Conservation (phyloP, 768 basidiomycete species). For the Porphyrellus cyaneotinctus region DNA sequence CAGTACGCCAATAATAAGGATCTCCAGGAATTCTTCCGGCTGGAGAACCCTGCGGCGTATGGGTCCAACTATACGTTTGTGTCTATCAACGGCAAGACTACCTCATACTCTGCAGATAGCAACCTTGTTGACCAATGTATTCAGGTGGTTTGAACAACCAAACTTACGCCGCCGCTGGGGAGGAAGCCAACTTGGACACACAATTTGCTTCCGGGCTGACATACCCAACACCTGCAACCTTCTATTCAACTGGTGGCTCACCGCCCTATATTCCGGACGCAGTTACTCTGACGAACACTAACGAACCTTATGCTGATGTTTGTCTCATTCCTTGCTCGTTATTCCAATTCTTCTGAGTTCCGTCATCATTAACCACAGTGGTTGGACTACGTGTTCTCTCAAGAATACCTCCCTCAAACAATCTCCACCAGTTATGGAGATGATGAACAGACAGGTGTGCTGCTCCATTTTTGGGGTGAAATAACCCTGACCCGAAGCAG, state of each 20-base stretch:
- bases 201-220: conserved; percentile 66
- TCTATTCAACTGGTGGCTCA: conserved; percentile 58
- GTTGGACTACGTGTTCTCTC: conserved; percentile 54
- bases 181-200: conserved; percentile 64
- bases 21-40: conserved; percentile 46
- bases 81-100: conserved; percentile 48
- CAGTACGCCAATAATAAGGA: conserved; percentile 53
- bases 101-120: not conserved
- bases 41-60: conserved; percentile 45
- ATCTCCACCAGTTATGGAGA: conserved; percentile 76
- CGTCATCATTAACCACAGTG: conserved; percentile 38
- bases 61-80: conserved; percentile 50
- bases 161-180: conserved; percentile 46
- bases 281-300: conserved; percentile 36
- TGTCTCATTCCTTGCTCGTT: conserved; percentile 10
- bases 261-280: conserved; percentile 56
- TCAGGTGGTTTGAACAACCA: conserved; percentile 63
- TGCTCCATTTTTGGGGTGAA: not conserved
- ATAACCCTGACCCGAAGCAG: conserved; percentile 27
- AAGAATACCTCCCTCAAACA: conserved; percentile 47
- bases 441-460: conserved; percentile 62
- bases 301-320: conserved; percentile 48
- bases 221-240: conserved; percentile 55
- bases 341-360: not conserved
- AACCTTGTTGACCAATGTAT: conserved; percentile 6